A percentile compares a stretch with the other conserved stretches of the same genome.
Evolutionary conservation across 2,329 filamentous ascomycete species (phyloP).

Genomic region (Ascochyta fabae): DNA sequence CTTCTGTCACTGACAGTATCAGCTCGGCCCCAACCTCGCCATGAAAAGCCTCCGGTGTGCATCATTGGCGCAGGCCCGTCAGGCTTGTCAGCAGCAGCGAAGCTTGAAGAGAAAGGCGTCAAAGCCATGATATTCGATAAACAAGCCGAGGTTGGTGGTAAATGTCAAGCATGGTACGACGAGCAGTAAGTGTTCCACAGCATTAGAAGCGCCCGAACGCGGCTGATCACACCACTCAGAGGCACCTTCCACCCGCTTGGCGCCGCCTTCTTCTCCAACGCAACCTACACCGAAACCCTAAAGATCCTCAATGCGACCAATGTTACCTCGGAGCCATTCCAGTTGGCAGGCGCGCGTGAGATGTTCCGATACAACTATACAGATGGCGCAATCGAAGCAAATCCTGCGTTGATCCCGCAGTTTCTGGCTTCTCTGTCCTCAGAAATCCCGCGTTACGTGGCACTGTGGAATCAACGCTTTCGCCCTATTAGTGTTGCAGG

Average conservation of each 20-base stretch:
- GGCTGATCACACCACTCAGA: constrained; percentile 45
- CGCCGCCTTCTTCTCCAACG: constrained; percentile 50
- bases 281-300: constrained; percentile 43
- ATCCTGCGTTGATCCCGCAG: constrained; percentile 28
- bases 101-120: constrained; percentile 44
- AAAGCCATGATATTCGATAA: constrained; percentile 47
- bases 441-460: constrained; percentile 45
- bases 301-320: constrained; percentile 44
- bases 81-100: constrained; percentile 44
- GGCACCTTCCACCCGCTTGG: constrained; percentile 49
- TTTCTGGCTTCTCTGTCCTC: constrained; percentile 34
- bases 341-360: constrained; percentile 41
- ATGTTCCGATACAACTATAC: constrained; percentile 46
- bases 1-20: constrained; percentile 32
- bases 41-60: constrained; percentile 42
- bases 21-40: constrained; percentile 35
- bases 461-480: constrained; percentile 43
- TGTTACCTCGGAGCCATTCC: constrained; percentile 41
- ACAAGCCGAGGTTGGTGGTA: constrained; percentile 45
- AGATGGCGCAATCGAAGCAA: constrained; percentile 33
- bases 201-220: constrained; percentile 31
- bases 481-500: constrained; percentile 40
- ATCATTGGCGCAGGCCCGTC: constrained; percentile 49
- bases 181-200: constrained; percentile 44
- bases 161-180: constrained; percentile 49